A percentile compares a stretch with the other conserved stretches of the same genome.
Evolutionary conservation across 768 basidiomycete species (phyloP).

Genomic region (Arthromyces matolae): DNA sequence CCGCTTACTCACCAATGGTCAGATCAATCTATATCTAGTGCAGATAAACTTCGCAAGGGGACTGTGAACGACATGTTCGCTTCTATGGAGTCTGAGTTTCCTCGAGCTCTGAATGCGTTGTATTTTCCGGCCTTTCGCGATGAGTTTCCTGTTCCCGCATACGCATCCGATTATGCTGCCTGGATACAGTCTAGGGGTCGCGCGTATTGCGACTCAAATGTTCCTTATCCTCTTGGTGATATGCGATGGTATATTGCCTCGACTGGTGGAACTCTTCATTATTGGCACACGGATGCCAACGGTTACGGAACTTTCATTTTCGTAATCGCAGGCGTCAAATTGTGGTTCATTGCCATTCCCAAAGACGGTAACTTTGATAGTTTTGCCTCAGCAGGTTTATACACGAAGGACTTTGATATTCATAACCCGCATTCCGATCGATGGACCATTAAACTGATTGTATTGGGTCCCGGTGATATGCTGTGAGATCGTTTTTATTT

Average conservation of each 20-base stretch:
- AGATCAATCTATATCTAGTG: too few species aligned
- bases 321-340: not conserved
- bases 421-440: not conserved
- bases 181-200: not conserved
- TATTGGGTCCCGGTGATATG: not conserved
- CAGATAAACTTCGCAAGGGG: too few species aligned
- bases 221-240: not conserved
- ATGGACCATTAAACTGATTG: not conserved
- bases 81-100: too few species aligned
- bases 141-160: not conserved
- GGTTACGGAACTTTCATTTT: not conserved
- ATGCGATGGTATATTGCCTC: constrained; percentile 4
- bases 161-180: not conserved
- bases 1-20: too few species aligned
- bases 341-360: constrained; percentile 4
- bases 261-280: not conserved
- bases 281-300: not conserved
- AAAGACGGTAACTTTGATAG: not conserved
- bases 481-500: not conserved
- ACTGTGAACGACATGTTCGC: too few species aligned
- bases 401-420: not conserved
- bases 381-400: not conserved
- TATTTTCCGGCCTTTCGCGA: too few species aligned
- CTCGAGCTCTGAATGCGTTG: too few species aligned
- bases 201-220: too few species aligned